Conservation (phyloP, 2,329 filamentous ascomycete genomes). For the Talaromyces sp. region DNA sequence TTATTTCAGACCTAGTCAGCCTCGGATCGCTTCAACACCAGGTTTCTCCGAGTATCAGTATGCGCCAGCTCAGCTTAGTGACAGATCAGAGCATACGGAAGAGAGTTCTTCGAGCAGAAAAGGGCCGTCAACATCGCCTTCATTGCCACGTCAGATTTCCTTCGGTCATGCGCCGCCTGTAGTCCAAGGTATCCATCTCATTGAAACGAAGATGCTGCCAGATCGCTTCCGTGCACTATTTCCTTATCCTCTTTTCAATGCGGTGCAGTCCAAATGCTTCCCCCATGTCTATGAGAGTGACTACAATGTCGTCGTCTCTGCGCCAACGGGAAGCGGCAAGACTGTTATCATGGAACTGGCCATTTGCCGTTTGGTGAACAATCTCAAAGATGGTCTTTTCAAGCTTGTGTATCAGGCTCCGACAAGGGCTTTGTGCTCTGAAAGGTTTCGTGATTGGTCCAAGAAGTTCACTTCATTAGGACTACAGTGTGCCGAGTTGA, state of each 20-base stretch:
- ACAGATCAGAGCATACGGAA: neutral
- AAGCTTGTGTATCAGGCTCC: slow-evolving; percentile 85
- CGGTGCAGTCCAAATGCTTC: slow-evolving; percentile 79
- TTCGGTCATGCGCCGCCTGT: slow-evolving; percentile 42
- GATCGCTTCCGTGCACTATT: slow-evolving; percentile 70
- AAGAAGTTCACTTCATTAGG: slow-evolving; percentile 68
- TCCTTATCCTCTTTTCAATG: slow-evolving; percentile 74
- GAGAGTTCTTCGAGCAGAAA: neutral
- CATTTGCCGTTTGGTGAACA: slow-evolving; percentile 68
- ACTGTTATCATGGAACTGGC: slow-evolving; percentile 79
- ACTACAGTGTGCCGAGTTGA: slow-evolving; percentile 72
- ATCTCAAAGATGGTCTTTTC: slow-evolving; percentile 59
- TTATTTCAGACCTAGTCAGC: slow-evolving; percentile 25
- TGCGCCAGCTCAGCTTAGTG: slow-evolving; percentile 12
- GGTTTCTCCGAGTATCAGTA: slow-evolving; percentile 15
- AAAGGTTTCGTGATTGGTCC: slow-evolving; percentile 74
- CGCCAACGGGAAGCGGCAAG: slow-evolving; percentile 83
- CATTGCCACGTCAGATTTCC: slow-evolving; percentile 27
- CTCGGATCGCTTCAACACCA: neutral
- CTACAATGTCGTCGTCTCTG: slow-evolving; percentile 75
- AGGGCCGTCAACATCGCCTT: slow-evolving; percentile 7
- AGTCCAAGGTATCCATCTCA: slow-evolving; percentile 60
- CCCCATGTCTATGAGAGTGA: slow-evolving; percentile 62
- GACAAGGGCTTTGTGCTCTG: slow-evolving; percentile 77
- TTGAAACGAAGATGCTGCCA: slow-evolving; percentile 62